These are phyloP conservation scores for Thelonectria rubi DNA, from an alignment of 2,329 filamentous ascomycete species.

Conservation along the genomic window DNA sequence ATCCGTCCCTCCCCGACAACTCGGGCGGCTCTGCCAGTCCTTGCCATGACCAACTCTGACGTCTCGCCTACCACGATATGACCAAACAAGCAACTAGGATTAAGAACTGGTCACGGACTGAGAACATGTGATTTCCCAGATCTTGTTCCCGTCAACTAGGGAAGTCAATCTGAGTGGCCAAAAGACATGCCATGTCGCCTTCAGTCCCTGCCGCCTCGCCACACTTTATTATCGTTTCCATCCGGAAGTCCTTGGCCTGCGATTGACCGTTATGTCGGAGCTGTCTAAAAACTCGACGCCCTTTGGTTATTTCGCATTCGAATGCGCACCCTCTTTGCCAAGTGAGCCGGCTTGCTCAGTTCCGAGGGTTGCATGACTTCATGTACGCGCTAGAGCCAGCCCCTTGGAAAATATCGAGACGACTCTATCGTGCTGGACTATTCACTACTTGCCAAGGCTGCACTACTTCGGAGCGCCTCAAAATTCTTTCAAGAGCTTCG, in stretches of 20 bases:
- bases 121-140: not conserved
- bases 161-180: not conserved
- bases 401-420: not conserved
- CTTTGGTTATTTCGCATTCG: not conserved
- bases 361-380: not conserved
- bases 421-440: too few relatives aligned
- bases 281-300: not conserved
- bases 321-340: not conserved
- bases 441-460: too few relatives aligned
- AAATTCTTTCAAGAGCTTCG: not conserved
- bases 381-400: too few relatives aligned
- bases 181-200: not conserved
- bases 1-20: not conserved
- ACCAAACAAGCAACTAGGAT: not conserved
- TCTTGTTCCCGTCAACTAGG: not conserved
- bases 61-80: not conserved
- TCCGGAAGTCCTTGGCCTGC: not conserved
- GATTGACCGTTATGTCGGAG: not conserved
- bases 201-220: slow-evolving; percentile 2
- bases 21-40: too few relatives aligned
- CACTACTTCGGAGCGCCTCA: not conserved
- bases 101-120: not conserved
- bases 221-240: slow-evolving; percentile 22
- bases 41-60: not conserved
- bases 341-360: not conserved